Conservation (phyloP, 176 grass and related monocot species). For the Carex myosuroides region DNA sequence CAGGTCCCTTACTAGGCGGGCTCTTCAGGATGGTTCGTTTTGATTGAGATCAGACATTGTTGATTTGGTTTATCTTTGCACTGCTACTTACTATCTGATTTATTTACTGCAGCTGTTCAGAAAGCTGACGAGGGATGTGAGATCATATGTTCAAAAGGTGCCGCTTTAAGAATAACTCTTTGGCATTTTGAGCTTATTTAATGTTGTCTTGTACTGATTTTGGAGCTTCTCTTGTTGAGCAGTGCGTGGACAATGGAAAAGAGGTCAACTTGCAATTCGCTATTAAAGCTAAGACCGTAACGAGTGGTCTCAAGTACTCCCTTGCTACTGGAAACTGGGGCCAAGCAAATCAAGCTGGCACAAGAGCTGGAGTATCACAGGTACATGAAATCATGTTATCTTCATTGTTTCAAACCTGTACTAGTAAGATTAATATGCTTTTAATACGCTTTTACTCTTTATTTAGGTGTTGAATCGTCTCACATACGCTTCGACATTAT, state of each 20-base stretch:
- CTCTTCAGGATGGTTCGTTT: conserved; percentile 93
- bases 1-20: conserved; percentile 91
- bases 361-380: conserved; percentile 94
- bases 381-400: conserved; percentile 30
- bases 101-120: conserved; percentile 78
- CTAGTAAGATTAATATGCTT: neutral
- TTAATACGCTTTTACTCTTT: conserved; percentile 13
- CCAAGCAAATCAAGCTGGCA: conserved; percentile 90
- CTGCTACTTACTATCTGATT: conserved; percentile 17
- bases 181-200: conserved; percentile 11
- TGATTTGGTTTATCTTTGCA: neutral
- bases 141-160: conserved; percentile 99
- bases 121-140: conserved; percentile 94
- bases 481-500: conserved; percentile 95
- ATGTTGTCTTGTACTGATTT: conserved; percentile 25
- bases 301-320: conserved; percentile 77
- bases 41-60: conserved; percentile 4
- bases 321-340: conserved; percentile 93
- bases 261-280: conserved; percentile 99
- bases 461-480: conserved; percentile 92
- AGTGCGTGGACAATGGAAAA: conserved; percentile 98
- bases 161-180: conserved; percentile 11
- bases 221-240: conserved; percentile 20
- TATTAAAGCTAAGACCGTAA: conserved; percentile 99
- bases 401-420: conserved; percentile 17